Evolutionary conservation across 148 eudicot species (phyloP).

Genomic region (Cornus suecica): DNA sequence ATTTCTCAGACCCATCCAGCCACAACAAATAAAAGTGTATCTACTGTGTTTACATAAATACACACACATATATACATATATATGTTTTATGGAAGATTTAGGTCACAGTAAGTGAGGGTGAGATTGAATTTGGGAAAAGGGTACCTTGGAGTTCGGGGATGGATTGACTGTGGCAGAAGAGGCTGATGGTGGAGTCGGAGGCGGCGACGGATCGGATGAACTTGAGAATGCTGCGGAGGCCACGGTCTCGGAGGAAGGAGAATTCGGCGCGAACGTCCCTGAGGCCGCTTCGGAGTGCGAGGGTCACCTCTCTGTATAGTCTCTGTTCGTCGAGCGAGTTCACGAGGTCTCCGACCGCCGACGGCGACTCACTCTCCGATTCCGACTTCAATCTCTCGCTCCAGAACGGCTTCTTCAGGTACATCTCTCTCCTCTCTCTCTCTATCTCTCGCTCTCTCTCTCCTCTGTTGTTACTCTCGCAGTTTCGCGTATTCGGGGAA

Average conservation of each 20-base stretch:
- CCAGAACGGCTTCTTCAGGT: not conserved
- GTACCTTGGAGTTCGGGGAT: slow-evolving; percentile 70
- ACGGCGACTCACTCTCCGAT: not conserved
- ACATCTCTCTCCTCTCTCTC: not conserved
- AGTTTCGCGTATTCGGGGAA: no score
- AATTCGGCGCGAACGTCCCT: slow-evolving; percentile 79
- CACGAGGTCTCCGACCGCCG: slow-evolving; percentile 53
- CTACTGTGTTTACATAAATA: no score
- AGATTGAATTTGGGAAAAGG: not conserved
- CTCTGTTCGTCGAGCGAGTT: slow-evolving; percentile 51
- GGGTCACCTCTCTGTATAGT: slow-evolving; percentile 67
- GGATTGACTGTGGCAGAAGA: slow-evolving; percentile 64
- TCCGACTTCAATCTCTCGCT: not conserved
- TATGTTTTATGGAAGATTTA: not conserved
- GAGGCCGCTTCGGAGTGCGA: slow-evolving; percentile 82
- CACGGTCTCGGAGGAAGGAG: slow-evolving; percentile 77
- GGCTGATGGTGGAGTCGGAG: slow-evolving; percentile 51
- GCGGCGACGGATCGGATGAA: slow-evolving; percentile 77
- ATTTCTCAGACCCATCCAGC: not conserved
- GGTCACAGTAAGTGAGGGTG: not conserved
- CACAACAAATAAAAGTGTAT: no score
- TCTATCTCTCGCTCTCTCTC: not conserved
- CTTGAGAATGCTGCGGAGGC: slow-evolving; percentile 83
- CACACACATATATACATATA: no score
- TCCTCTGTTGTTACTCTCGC: no score